Evolutionary conservation across 345 rosid species (phyloP).

Genomic region (Gynandropsis gynandra): DNA sequence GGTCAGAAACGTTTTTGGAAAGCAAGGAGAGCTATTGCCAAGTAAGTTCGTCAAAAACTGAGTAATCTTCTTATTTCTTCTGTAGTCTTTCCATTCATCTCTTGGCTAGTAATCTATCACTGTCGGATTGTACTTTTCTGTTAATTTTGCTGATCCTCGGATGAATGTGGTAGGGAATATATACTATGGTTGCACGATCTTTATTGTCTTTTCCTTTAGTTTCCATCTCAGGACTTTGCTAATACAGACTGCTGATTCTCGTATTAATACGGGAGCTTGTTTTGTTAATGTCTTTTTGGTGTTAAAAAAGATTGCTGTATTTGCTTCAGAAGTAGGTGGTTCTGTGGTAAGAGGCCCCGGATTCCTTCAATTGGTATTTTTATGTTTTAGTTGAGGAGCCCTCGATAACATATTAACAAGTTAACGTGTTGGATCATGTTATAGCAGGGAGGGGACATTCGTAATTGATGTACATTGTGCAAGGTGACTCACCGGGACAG

Average conservation of each 20-base stretch:
- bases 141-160: conserved; percentile 1
- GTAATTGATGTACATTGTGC: conserved; percentile 37
- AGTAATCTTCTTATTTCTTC: background rate
- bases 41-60: conserved; percentile 41
- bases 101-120: background rate
- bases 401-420: conserved; percentile 30
- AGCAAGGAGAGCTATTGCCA: conserved; percentile 47
- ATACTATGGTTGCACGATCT: too few relatives aligned
- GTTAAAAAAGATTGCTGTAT: conserved; percentile 21
- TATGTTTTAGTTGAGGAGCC: conserved; percentile 29
- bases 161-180: background rate
- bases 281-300: conserved; percentile 17
- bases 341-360: conserved; percentile 28
- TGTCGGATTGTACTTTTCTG: background rate
- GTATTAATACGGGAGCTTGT: conserved; percentile 17
- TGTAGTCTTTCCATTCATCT: background rate
- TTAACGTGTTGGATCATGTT: conserved; percentile 42
- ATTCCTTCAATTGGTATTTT: conserved; percentile 32
- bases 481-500: conserved; percentile 53
- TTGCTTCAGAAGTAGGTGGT: conserved; percentile 24
- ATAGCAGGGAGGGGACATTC: conserved; percentile 50
- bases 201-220: too few relatives aligned
- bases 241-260: conserved; percentile 4
- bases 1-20: conserved; percentile 64
- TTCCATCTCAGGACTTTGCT: too few relatives aligned